Evolutionary conservation across 2,329 filamentous ascomycete genomes (phyloP).

Genomic region (Emericellopsis cladophorae): DNA sequence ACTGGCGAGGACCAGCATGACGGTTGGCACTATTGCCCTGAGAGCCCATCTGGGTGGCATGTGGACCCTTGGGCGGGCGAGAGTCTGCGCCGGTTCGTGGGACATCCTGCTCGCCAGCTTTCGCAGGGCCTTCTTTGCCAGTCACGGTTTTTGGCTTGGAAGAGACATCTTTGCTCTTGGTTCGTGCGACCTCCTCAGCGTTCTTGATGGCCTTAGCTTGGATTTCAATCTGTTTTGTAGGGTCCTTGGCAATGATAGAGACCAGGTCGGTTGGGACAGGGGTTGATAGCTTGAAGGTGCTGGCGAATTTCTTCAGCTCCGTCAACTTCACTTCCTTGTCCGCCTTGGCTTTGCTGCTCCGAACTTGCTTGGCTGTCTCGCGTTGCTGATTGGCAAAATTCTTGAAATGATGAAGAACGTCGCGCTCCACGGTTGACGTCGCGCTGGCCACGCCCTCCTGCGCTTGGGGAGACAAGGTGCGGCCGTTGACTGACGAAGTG

Average conservation of each 20-base stretch:
- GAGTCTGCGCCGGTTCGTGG: constrained; percentile 19
- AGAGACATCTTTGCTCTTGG: constrained; percentile 33
- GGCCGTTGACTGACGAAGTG: constrained; percentile 23
- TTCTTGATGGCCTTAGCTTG: constrained; percentile 76
- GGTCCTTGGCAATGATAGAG: constrained; percentile 91
- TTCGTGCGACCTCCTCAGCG: constrained; percentile 48
- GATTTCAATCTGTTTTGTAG: constrained; percentile 86
- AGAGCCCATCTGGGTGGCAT: constrained; percentile 13
- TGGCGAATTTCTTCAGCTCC: constrained; percentile 89
- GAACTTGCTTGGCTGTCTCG: constrained; percentile 40
- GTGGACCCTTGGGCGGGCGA: constrained; percentile 18
- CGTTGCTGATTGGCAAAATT: constrained; percentile 47
- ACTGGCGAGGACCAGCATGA: constrained; percentile 34
- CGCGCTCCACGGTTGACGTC: constrained; percentile 47
- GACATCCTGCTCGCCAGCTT: constrained; percentile 1
- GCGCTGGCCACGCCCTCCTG: constrained; percentile 35
- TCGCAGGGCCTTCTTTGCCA: constrained; percentile 25
- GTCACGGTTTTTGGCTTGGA: constrained; percentile 28
- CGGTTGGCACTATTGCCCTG: constrained; percentile 16
- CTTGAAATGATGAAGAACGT: constrained; percentile 52
- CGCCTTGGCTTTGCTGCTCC: constrained; percentile 45
- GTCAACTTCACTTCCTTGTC: constrained; percentile 90
- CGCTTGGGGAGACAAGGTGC: constrained; percentile 25
- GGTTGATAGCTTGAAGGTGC: constrained; percentile 86
- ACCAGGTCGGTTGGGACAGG: constrained; percentile 87